Conservation (phyloP, 176 grass and related monocot genomes). For the Melocanna baccifera region DNA sequence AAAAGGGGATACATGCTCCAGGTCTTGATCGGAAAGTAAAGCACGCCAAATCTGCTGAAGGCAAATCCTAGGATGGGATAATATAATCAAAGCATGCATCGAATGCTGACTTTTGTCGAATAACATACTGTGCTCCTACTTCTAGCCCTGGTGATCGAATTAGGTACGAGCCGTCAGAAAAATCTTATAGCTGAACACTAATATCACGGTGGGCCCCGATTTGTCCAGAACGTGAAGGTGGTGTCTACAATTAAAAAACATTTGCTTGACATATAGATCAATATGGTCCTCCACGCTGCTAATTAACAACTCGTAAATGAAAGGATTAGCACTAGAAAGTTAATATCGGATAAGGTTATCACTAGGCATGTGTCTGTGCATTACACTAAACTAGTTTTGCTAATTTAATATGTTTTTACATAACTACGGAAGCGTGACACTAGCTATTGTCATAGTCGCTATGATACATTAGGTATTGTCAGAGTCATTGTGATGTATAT, state of each 20-base stretch:
- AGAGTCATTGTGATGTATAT: not conserved
- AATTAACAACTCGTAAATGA: too few relatives aligned
- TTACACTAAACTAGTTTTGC: not conserved
- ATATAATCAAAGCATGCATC: slow-evolving; percentile 22
- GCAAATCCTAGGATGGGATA: slow-evolving; percentile 32
- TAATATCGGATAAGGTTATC: slow-evolving; percentile 29
- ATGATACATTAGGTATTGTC: too few relatives aligned
- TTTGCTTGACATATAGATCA: not conserved
- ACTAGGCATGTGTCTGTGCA: not conserved
- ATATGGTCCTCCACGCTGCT: not conserved
- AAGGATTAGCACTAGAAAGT: not conserved
- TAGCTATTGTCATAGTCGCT: too few relatives aligned
- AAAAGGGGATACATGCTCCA: not conserved
- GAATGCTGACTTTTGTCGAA: not conserved
- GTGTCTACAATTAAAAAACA: not conserved
- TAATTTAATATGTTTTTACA: not conserved
- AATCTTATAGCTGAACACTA: not conserved
- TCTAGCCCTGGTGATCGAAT: slow-evolving; percentile 4
- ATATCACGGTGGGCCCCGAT: not conserved
- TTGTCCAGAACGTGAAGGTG: slow-evolving; percentile 27
- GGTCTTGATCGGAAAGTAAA: not conserved
- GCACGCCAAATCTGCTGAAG: slow-evolving; percentile 3
- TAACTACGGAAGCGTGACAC: too few relatives aligned
- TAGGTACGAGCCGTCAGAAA: slow-evolving; percentile 14
- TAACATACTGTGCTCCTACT: not conserved